Conservation (phyloP, 345 rosid genomes). For the Clarkia xantiana region DNA sequence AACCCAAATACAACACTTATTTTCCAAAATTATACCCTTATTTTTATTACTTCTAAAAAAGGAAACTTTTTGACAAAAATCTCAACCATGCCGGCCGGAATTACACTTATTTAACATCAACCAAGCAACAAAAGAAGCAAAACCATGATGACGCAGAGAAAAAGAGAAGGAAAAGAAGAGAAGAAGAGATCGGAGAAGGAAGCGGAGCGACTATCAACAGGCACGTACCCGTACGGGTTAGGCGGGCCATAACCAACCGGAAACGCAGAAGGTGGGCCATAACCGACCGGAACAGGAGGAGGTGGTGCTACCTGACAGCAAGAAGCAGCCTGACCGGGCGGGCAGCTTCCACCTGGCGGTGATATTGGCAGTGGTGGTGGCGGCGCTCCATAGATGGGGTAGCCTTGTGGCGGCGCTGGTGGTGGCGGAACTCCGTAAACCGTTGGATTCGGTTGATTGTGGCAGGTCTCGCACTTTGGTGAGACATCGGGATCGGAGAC, state of each 20-base stretch:
- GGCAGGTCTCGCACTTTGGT: background rate
- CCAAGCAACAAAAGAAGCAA: background rate
- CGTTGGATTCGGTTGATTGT: constrained; percentile 1
- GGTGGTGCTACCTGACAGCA: constrained; percentile 5
- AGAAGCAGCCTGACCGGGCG: constrained; percentile 7
- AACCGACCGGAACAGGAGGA: background rate
- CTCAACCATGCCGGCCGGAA: no score
- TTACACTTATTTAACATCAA: no score
- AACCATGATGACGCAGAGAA: constrained; percentile 2
- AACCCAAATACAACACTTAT: no score
- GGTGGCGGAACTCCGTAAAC: constrained; percentile 1
- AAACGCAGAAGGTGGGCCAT: background rate
- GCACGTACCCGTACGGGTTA: constrained; percentile 3
- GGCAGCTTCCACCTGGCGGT: constrained; percentile 4
- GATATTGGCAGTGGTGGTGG: constrained; percentile 1
- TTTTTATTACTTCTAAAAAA: no score
- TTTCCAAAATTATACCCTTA: no score
- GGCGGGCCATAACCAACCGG: constrained; percentile 6
- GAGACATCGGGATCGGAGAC: background rate
- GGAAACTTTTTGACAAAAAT: no score
- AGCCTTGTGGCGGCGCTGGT: constrained; percentile 1
- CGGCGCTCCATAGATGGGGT: constrained; percentile 3
- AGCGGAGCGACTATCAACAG: constrained; percentile 2
- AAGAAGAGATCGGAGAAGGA: background rate
- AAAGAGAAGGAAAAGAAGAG: background rate